phyloP scores from a whole-genome alignment of 306 rosid genomes.

The Malus sieversii region DNA sequence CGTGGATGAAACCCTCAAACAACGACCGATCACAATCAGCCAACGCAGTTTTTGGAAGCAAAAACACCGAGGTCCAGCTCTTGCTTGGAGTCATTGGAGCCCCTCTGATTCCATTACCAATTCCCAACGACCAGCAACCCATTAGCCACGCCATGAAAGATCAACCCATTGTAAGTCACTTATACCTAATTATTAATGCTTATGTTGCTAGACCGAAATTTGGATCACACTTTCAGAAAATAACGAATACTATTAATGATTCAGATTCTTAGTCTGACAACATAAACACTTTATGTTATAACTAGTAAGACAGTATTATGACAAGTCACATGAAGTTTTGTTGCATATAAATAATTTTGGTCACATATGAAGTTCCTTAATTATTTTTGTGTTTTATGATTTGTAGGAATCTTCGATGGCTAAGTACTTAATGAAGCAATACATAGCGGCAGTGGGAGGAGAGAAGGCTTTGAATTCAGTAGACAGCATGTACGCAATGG shows the following conservation, averaged over 20 bases:
- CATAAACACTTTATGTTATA: background rate
- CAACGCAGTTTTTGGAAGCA: conserved; percentile 45
- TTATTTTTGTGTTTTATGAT: background rate
- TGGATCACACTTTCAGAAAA: background rate
- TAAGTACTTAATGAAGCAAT: conserved; percentile 79
- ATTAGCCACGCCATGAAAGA: conserved; percentile 61
- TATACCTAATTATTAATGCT: background rate
- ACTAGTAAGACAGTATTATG: background rate
- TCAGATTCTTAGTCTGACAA: background rate
- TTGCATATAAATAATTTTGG: background rate
- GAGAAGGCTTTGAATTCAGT: conserved; percentile 55
- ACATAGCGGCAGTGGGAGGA: conserved; percentile 87
- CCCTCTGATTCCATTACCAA: conserved; percentile 72
- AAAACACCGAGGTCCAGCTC: conserved; percentile 69
- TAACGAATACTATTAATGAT: background rate
- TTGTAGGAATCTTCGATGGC: conserved; percentile 78
- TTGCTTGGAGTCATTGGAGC: conserved; percentile 87
- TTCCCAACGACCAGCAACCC: conserved; percentile 39
- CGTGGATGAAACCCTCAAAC: conserved; percentile 61
- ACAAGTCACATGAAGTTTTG: background rate
- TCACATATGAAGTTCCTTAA: background rate
- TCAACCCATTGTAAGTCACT: conserved; percentile 59
- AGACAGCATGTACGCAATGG: conserved; percentile 93
- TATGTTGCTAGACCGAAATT: background rate
- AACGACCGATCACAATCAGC: conserved; percentile 30